phyloP scores from a whole-genome alignment of 1,284 basidiomycete species.

The Boletus smithii region DNA sequence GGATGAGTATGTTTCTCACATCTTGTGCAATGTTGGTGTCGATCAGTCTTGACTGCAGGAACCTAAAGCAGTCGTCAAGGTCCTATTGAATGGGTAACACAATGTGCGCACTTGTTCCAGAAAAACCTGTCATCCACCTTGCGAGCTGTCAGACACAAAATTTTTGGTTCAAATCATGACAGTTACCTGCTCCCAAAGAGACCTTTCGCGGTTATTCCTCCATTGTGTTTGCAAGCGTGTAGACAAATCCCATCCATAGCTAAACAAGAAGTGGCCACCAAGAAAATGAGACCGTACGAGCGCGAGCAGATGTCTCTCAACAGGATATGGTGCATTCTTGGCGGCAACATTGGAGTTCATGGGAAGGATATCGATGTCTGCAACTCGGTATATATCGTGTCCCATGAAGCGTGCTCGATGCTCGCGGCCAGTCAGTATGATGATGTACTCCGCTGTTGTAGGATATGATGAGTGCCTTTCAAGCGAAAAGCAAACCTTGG shows the following conservation, averaged over 20 bases:
- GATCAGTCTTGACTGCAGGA: slow-evolving; percentile 70
- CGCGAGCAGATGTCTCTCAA: slow-evolving; percentile 85
- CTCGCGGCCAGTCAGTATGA: slow-evolving; percentile 85
- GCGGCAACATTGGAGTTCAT: slow-evolving; percentile 68
- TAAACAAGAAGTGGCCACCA: slow-evolving; percentile 83
- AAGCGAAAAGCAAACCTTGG: slow-evolving; percentile 1
- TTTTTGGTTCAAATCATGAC: slow-evolving; percentile 11
- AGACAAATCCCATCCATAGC: slow-evolving; percentile 90
- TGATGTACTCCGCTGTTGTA: slow-evolving; percentile 82
- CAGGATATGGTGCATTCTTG: slow-evolving; percentile 69
- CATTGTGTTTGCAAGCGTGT: slow-evolving; percentile 85
- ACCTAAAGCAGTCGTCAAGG: slow-evolving; percentile 40
- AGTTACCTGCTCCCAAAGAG: slow-evolving; percentile 72
- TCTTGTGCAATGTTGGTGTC: slow-evolving; percentile 58
- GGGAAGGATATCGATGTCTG: slow-evolving; percentile 90
- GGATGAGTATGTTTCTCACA: slow-evolving; percentile 41
- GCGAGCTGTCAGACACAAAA: slow-evolving; percentile 20
- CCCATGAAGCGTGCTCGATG: slow-evolving; percentile 78
- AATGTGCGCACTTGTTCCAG: slow-evolving; percentile 76
- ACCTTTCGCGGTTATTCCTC: slow-evolving; percentile 50
- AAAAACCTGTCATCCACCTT: slow-evolving; percentile 96
- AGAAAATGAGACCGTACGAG: slow-evolving; percentile 86
- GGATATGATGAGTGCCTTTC: slow-evolving; percentile 4
- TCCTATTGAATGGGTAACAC: background rate
- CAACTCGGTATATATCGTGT: slow-evolving; percentile 85